These are phyloP conservation scores for Aspergillus heteromorphus DNA, from an alignment of 495 filamentous ascomycete genomes.

Conservation along the genomic window DNA sequence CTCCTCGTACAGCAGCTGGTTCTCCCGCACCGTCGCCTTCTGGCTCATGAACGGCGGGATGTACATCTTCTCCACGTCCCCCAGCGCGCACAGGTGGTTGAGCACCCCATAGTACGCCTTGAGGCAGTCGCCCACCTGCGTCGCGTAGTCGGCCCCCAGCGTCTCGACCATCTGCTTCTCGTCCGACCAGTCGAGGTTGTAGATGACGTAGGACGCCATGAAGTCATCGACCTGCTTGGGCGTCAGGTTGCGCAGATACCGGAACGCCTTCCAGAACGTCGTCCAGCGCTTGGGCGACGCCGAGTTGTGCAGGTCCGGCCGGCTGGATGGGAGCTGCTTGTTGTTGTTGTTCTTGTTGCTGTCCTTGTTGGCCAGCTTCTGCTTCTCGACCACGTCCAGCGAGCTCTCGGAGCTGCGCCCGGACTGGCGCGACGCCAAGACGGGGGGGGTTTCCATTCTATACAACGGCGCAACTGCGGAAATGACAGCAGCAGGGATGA, in stretches of 20 bases:
- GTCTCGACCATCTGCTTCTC: slow-evolving; percentile 51
- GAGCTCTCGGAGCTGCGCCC: slow-evolving; percentile 41
- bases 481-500: not conserved
- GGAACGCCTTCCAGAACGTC: slow-evolving; percentile 51
- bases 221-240: slow-evolving; percentile 58
- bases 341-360: too few species aligned
- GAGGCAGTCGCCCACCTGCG: slow-evolving; percentile 55
- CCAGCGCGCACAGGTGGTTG: slow-evolving; percentile 61
- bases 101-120: slow-evolving; percentile 58
- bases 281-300: slow-evolving; percentile 50
- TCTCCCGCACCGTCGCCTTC: slow-evolving; percentile 45
- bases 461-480: not conserved
- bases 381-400: slow-evolving; percentile 37
- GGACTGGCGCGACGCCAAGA: slow-evolving; percentile 18
- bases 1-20: slow-evolving; percentile 57
- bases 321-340: slow-evolving; percentile 6
- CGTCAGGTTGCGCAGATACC: slow-evolving; percentile 51
- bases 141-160: slow-evolving; percentile 54
- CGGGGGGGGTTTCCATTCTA: slow-evolving; percentile 18
- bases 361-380: slow-evolving; percentile 25
- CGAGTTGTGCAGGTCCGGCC: slow-evolving; percentile 37
- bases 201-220: slow-evolving; percentile 63
- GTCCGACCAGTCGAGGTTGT: slow-evolving; percentile 60
- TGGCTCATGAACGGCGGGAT: slow-evolving; percentile 59
- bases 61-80: slow-evolving; percentile 66